Base-by-base conservation (phyloP, 2,329 filamentous ascomycete species). In the Scolecobasidium constrictum region DNA sequence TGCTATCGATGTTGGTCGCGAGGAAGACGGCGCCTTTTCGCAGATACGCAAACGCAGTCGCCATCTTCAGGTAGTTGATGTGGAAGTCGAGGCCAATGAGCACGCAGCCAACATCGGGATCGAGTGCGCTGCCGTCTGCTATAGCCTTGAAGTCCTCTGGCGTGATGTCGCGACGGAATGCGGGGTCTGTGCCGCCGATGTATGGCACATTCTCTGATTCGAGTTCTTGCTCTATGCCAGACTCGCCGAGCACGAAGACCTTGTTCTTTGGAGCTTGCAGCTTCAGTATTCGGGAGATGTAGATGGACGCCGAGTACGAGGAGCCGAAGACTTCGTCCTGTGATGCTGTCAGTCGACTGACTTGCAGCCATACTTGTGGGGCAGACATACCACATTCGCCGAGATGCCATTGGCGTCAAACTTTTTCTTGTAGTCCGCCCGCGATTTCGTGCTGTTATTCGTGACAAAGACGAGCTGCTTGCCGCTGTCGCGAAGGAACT, bases 401-500 rank as follows among this genome's bases (percentile, higher is more conserved):
- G 83, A 81, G 54, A 98, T 94, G 37, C 83, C 83, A 59, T 95
- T 73, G 42, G 68, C 68, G 37, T 83, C 77, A 47, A 98, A 81
- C 59, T 96, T 98, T 69, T 90, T 86, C 61, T 83, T 81, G 65
- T 98, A 98, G 60, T 95, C 87, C 39, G 75, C 70, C 44, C 92
- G 83, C 9, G 90, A 94, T 62, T 98, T 98, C 45, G 92, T 96
- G 57, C 87, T 95, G 69, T 98, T 98, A 68, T 98, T 98, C 33
- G 92, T 98, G 41, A 98, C 92, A 58, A 98, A 98, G 43, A 98
- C 80, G 23, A 92, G 75, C 59, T 82, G 82, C 64, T 98, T 98
- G 58, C 86, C 88, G 77, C 78, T 83, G 45, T 77, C 81, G 56
- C 86, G 81, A 48, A 98, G 68, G 64, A 94, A 72, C 47, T 86